These are phyloP conservation scores for Termitomyces sp. DNA, from an alignment of 768 basidiomycete genomes.

Conservation along the genomic window DNA sequence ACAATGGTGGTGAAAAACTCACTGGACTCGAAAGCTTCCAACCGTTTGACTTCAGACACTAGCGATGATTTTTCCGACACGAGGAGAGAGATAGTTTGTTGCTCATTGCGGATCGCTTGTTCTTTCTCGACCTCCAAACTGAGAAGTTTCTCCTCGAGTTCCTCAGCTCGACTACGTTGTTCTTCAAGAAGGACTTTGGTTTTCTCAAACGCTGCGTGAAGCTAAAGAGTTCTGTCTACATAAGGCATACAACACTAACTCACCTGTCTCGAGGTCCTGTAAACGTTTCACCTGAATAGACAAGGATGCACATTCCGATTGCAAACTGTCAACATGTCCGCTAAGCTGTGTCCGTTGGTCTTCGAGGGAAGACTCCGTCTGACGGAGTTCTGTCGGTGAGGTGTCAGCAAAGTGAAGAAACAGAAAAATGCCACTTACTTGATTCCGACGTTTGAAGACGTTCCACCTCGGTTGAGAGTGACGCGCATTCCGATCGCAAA, in stretches of 20 bases:
- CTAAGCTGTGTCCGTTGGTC: slow-evolving; percentile 20
- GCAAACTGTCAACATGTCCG: slow-evolving; percentile 16
- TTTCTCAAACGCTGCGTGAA: slow-evolving; percentile 26
- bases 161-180: slow-evolving; percentile 27
- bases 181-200: slow-evolving; percentile 30
- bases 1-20: slow-evolving; percentile 16
- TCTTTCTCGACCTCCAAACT: slow-evolving; percentile 31
- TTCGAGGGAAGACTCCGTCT: slow-evolving; percentile 2
- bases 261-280: slow-evolving; percentile 28
- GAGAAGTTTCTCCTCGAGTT: slow-evolving; percentile 26
- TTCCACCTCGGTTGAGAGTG: slow-evolving; percentile 25
- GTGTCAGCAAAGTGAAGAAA: background rate
- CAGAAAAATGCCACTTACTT: background rate
- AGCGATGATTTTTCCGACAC: slow-evolving; percentile 71
- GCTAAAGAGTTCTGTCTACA: background rate
- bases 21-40: slow-evolving; percentile 64
- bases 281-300: slow-evolving; percentile 26
- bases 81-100: slow-evolving; percentile 72
- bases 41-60: slow-evolving; percentile 50
- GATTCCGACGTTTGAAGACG: slow-evolving; percentile 14
- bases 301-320: slow-evolving; percentile 23
- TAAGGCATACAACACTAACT: slow-evolving; percentile 3
- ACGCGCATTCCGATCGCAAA: slow-evolving; percentile 22
- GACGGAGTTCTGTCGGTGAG: background rate
- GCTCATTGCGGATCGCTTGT: slow-evolving; percentile 47